These are phyloP conservation scores for Waltergamsia citrina DNA, from an alignment of 2,329 filamentous ascomycete species.

Conservation along the genomic window DNA sequence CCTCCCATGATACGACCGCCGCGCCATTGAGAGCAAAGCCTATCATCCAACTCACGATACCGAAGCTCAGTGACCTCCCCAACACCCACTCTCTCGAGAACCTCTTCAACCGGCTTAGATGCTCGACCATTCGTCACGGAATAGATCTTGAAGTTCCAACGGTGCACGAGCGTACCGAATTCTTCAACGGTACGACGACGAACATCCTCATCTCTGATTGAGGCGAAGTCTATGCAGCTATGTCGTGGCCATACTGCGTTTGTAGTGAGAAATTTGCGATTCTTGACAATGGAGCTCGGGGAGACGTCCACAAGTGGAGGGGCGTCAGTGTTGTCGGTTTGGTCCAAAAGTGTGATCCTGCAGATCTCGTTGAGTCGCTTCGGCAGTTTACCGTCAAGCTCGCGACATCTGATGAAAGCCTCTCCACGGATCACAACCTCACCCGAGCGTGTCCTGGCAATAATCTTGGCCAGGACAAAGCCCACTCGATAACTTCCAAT, in stretches of 20 bases:
- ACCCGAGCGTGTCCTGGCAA: constrained; percentile 19
- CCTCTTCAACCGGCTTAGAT: constrained; percentile 23
- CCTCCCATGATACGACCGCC: constrained; percentile 18
- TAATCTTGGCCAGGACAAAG: constrained; percentile 31
- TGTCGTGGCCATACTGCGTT: constrained; percentile 39
- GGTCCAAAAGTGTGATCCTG: constrained; percentile 24
- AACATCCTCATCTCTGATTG: constrained; percentile 5
- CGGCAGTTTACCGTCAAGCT: constrained; percentile 24
- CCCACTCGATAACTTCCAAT: constrained; percentile 15
- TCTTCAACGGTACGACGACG: constrained; percentile 10
- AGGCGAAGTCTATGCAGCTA: constrained; percentile 13
- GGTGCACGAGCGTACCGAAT: constrained; percentile 35
- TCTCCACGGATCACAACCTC: constrained; percentile 24
- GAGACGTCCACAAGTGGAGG: constrained; percentile 34
- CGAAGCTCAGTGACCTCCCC: constrained; percentile 18
- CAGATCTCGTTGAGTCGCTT: constrained; percentile 32
- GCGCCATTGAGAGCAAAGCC: constrained; percentile 22
- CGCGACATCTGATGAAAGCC: constrained; percentile 23
- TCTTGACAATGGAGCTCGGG: constrained; percentile 22
- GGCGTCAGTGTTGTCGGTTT: constrained; percentile 25
- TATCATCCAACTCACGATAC: constrained; percentile 18
- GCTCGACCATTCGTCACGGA: constrained; percentile 12
- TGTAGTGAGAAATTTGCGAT: constrained; percentile 39
- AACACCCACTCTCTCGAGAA: constrained; percentile 18
- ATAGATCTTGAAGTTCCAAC: constrained; percentile 32